These are phyloP conservation scores for Candolleomyces aberdarensis DNA, from an alignment of 768 basidiomycete genomes.

Conservation along the genomic window DNA sequence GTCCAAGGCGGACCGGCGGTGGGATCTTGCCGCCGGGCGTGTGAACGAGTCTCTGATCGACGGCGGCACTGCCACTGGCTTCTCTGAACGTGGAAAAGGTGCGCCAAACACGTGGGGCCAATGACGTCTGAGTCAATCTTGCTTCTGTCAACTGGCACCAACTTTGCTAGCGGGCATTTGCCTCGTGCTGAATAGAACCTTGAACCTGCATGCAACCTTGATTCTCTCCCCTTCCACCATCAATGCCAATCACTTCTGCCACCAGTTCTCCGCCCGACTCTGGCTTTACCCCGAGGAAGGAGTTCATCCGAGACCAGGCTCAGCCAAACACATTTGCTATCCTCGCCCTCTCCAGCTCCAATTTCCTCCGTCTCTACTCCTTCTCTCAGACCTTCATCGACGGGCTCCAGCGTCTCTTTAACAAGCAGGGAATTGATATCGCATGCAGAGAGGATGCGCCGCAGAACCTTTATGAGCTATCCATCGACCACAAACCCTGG, in stretches of 20 bases:
- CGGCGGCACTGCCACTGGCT: neutral
- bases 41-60: neutral
- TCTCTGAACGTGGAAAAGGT: neutral
- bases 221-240: neutral
- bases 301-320: conserved; percentile 61
- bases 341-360: conserved; percentile 63
- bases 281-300: conserved; percentile 65
- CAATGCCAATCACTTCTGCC: conserved; percentile 20
- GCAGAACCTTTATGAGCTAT: conserved; percentile 64
- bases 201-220: neutral
- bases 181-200: neutral
- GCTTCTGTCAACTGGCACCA: neutral
- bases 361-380: conserved; percentile 65
- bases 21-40: too few relatives aligned
- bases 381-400: conserved; percentile 54
- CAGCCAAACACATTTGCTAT: conserved; percentile 59
- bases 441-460: conserved; percentile 51
- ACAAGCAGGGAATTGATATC: conserved; percentile 39
- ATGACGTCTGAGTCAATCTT: conserved; percentile 1
- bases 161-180: neutral
- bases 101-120: neutral
- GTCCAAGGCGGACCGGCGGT: neutral
- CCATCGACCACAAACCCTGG: conserved; percentile 72
- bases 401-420: conserved; percentile 55
- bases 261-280: conserved; percentile 36